These are phyloP conservation scores for Takashimella koratensis DNA, from an alignment of 1,284 basidiomycete species.

Conservation along the genomic window DNA sequence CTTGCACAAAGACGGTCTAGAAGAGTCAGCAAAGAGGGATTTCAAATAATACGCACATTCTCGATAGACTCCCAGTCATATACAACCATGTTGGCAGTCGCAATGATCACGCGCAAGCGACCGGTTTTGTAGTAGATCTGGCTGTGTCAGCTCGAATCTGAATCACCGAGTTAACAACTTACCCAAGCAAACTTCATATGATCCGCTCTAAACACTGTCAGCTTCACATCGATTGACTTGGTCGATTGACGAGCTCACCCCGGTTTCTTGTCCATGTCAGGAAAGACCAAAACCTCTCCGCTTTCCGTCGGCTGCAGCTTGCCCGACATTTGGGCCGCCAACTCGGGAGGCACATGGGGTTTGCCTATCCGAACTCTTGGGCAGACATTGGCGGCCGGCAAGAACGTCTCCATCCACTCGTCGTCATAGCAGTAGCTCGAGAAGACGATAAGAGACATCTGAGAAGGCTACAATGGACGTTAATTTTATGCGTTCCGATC, in stretches of 20 bases:
- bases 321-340: constrained; percentile 16
- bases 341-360: neutral
- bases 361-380: constrained; percentile 33
- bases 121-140: constrained; percentile 49
- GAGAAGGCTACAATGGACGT: constrained; percentile 19
- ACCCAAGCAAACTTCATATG: constrained; percentile 49
- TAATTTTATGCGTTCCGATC: neutral
- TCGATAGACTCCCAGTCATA: constrained; percentile 48
- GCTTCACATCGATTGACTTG: neutral
- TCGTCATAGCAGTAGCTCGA: constrained; percentile 38
- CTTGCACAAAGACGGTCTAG: constrained; percentile 48
- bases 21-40: no score
- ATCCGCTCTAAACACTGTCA: constrained; percentile 11
- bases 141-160: neutral
- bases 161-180: constrained; percentile 2
- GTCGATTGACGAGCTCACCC: constrained; percentile 19
- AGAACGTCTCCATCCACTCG: constrained; percentile 29
- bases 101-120: constrained; percentile 41
- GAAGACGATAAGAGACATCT: constrained; percentile 38
- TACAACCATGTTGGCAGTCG: constrained; percentile 44
- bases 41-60: constrained; percentile 31
- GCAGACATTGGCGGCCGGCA: constrained; percentile 29
- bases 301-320: constrained; percentile 29
- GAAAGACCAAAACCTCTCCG: constrained; percentile 36
- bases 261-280: constrained; percentile 29